These are phyloP conservation scores for Scleromitrula shiraiana DNA, from an alignment of 2,329 filamentous ascomycete genomes.

Conservation along the genomic window DNA sequence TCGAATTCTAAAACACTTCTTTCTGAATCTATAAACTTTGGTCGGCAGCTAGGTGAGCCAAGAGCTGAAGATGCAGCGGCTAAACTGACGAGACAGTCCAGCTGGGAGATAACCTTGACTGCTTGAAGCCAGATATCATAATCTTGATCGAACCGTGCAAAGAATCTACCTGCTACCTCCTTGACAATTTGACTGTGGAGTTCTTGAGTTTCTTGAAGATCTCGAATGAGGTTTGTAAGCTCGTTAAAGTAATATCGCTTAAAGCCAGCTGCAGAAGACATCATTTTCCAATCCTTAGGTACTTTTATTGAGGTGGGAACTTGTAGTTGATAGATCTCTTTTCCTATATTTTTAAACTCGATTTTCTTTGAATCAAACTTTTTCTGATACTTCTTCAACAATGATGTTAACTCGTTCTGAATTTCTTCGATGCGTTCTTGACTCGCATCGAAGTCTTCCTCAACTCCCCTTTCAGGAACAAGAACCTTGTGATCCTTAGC, in stretches of 20 bases:
- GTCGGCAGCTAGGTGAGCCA: constrained; percentile 81
- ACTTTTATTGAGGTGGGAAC: constrained; percentile 77
- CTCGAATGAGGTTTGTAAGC: constrained; percentile 71
- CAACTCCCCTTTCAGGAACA: constrained; percentile 78
- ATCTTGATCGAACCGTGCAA: constrained; percentile 77
- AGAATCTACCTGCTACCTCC: constrained; percentile 77
- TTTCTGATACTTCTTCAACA: constrained; percentile 64
- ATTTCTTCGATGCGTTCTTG: constrained; percentile 69
- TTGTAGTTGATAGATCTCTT: constrained; percentile 95
- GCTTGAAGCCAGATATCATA: constrained; percentile 81
- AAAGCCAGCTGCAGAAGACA: constrained; percentile 85
- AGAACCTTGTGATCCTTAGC: constrained; percentile 74
- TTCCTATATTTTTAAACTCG: constrained; percentile 78
- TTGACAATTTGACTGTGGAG: constrained; percentile 86
- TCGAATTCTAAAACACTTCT: constrained; percentile 85
- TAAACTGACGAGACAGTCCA: constrained; percentile 90
- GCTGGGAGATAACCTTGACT: constrained; percentile 82
- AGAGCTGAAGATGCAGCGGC: constrained; percentile 80
- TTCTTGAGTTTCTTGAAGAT: constrained; percentile 89
- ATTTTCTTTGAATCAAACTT: constrained; percentile 65
- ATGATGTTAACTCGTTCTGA: constrained; percentile 59
- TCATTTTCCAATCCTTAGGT: constrained; percentile 85
- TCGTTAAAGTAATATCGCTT: constrained; percentile 93
- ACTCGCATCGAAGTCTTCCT: constrained; percentile 85
- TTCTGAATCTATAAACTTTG: constrained; percentile 76